Evolutionary conservation across 1,284 basidiomycete species (phyloP).

Genomic region (Ganoderma meredithae): DNA sequence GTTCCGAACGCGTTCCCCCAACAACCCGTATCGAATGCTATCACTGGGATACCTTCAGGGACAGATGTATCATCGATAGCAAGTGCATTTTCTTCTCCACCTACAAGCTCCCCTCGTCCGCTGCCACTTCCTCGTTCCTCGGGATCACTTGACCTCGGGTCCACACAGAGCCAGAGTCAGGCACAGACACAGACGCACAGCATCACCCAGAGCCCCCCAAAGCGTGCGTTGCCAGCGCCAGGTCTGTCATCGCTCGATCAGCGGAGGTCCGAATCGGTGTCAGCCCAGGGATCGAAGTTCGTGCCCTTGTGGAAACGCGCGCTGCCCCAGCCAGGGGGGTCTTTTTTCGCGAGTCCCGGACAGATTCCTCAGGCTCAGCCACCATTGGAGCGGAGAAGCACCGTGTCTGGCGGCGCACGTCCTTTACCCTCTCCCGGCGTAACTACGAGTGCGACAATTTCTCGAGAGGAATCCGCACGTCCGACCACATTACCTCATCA

Average conservation of each 20-base stretch:
- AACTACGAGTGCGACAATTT: constrained; percentile 9
- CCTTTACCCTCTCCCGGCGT: constrained; percentile 24
- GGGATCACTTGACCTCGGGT: constrained; percentile 33
- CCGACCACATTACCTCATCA: constrained; percentile 27
- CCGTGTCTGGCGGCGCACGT: constrained; percentile 19
- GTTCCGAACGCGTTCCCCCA: constrained; percentile 19
- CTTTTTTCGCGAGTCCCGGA: constrained; percentile 13
- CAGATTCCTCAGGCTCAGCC: constrained; percentile 12
- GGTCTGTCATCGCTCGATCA: constrained; percentile 7
- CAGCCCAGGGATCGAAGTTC: constrained; percentile 38
- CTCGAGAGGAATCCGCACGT: constrained; percentile 20
- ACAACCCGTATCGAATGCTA: constrained; percentile 6
- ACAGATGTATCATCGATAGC: constrained; percentile 19
- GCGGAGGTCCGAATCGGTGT: constrained; percentile 21
- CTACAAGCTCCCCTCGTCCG: constrained; percentile 34
- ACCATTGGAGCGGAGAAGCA: constrained; percentile 26
- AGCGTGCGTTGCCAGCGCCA: constrained; percentile 28
- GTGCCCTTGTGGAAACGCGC: constrained; percentile 42
- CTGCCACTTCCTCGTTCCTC: constrained; percentile 37
- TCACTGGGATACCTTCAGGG: constrained; percentile 15
- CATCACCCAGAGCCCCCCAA: constrained; percentile 34
- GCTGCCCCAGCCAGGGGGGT: constrained; percentile 35
- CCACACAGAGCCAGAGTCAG: constrained; percentile 16
- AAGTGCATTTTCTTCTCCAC: constrained; percentile 21
- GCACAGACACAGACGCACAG: background rate